phyloP scores from a whole-genome alignment of 495 filamentous ascomycete genomes.

The Podospora sp. region DNA sequence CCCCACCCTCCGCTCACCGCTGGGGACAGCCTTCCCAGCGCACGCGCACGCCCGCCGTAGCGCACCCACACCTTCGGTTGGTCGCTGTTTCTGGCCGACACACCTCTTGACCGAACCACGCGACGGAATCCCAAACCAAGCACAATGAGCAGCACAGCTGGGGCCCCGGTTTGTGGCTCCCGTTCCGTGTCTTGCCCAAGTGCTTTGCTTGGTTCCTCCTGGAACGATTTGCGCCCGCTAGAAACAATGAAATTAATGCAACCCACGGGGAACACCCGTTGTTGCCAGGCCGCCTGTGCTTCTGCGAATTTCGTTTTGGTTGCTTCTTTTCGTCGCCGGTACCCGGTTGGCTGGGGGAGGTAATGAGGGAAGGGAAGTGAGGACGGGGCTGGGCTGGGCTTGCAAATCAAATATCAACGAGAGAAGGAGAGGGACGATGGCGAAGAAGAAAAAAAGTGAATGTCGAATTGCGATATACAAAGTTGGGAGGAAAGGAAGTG shows the following conservation, averaged over 20 bases:
- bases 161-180: not conserved
- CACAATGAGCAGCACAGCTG: not conserved
- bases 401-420: slow-evolving; percentile 1
- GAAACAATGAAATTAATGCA: slow-evolving; percentile 15
- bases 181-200: not conserved
- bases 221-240: slow-evolving; percentile 2
- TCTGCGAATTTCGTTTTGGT: slow-evolving; percentile 10
- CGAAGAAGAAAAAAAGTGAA: slow-evolving; percentile 6
- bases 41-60: slow-evolving; percentile 1
- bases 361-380: not conserved
- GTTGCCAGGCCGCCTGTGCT: not conserved
- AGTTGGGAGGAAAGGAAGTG: not conserved
- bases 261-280: not conserved
- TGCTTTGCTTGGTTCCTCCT: slow-evolving; percentile 17
- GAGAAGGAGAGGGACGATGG: not conserved
- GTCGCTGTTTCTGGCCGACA: slow-evolving; percentile 16
- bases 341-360: not conserved
- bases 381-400: not conserved
- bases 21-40: not conserved
- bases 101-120: not conserved
- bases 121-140: not conserved
- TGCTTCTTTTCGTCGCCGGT: not conserved
- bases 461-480: slow-evolving; percentile 5
- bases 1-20: slow-evolving; percentile 12
- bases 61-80: slow-evolving; percentile 16